Conservation (phyloP, 2,329 filamentous ascomycete genomes). For the Lizonia empirigonia region DNA sequence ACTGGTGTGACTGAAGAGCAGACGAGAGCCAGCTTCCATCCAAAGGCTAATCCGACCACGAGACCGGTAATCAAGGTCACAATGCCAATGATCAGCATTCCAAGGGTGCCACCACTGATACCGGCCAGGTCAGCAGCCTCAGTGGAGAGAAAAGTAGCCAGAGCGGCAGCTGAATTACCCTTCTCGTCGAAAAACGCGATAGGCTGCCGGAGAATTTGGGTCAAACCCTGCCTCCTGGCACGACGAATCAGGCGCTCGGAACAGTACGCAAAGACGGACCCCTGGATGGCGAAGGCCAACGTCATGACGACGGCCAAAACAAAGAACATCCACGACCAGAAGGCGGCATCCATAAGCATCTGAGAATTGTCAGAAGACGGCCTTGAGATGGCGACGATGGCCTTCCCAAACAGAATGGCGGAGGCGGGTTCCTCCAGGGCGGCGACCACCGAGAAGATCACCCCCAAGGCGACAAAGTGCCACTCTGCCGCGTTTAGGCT, state of each 20-base stretch:
- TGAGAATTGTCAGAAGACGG: too few relatives aligned
- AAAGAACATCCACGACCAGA: constrained; percentile 47
- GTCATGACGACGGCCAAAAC: constrained; percentile 65
- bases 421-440: too few relatives aligned
- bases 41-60: constrained; percentile 69
- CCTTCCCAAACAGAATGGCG: background rate
- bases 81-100: constrained; percentile 76
- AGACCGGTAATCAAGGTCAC: constrained; percentile 78
- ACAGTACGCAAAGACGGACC: too few relatives aligned
- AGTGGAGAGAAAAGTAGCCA: background rate
- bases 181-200: constrained; percentile 85
- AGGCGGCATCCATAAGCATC: background rate
- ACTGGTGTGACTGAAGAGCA: constrained; percentile 78
- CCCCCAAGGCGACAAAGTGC: too few relatives aligned
- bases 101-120: constrained; percentile 82
- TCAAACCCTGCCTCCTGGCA: too few relatives aligned
- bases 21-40: constrained; percentile 83
- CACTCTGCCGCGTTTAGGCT: too few relatives aligned
- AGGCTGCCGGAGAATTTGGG: constrained; percentile 79
- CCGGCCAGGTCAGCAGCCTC: constrained; percentile 80
- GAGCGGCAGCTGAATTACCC: constrained; percentile 64
- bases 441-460: too few relatives aligned
- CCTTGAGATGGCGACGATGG: too few relatives aligned
- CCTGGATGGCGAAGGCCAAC: too few relatives aligned
- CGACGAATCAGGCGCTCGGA: too few relatives aligned